Evolutionary conservation across 208 protist species (phyloP), one percentile per base, ranked within the genome.

Genomic region (Lotmaria passim): DNA sequence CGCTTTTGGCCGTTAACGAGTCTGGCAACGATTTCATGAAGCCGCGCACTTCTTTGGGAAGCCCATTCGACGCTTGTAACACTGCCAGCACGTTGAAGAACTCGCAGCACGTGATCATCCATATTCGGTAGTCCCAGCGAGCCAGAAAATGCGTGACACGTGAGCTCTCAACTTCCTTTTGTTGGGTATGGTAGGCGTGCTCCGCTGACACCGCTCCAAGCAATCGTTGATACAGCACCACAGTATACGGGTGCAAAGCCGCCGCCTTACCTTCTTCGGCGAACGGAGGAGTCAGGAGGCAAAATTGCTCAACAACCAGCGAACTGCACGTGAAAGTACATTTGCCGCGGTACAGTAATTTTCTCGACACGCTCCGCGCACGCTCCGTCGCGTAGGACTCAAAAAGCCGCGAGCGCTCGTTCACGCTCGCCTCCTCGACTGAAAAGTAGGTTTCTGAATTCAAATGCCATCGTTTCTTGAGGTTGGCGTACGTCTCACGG

Each of bases 31-130:
- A 56, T 7, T 74, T 72, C 59, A 85, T 60, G 33, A 61, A 79
- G 17, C 56, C 66, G 15, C 39, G 28, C 21, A 64, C 51, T 28
- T 23, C 36, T 30, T 76, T 78, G 0, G 81, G 81, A 19, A 87
- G 50, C 17, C 71, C 41, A 31, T 86, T 86, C n/a, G 59, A 44
- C 46, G 78, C 67, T 39, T 86, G 65, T 24, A 91, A 73, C 17
- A 85, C 24, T 10, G 76, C 73, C 60, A 91, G 73, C 6, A 91
- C 73, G 65, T 84, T 78, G 26, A 85, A 83, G 24, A 80, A 81
- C 60, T 91, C 85, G 47, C 82, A 87, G 52, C 79, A 86, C 21
- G 72, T 63, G 30, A 87, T 31, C 68, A 87, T 74, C 85, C 85
- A 91, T 23, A 80, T 52, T 46, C 79, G 72, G 38, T 78, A 85